Conservation (phyloP, 352 stramenopile species). For the Globisporangium canariense region DNA sequence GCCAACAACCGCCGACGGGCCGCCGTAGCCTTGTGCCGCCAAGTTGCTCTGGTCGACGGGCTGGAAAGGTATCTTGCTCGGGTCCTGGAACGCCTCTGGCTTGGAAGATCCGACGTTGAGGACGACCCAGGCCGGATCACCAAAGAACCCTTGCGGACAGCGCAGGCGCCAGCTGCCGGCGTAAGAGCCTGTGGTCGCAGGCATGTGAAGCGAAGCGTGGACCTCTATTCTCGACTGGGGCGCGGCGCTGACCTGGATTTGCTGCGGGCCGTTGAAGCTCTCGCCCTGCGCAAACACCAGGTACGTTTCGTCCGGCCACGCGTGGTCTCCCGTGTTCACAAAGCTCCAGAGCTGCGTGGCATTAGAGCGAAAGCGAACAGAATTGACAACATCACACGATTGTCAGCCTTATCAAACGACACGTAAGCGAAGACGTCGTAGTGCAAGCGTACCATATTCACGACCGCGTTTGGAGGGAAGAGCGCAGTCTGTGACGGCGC, state of each 20-base stretch:
- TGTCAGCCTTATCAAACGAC: neutral
- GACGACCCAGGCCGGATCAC: slow-evolving; percentile 75
- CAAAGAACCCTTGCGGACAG: slow-evolving; percentile 60
- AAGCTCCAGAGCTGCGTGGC: slow-evolving; percentile 65
- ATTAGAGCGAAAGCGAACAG: neutral
- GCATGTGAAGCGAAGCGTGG: slow-evolving; percentile 52
- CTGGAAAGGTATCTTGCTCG: slow-evolving; percentile 18
- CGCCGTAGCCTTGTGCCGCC: neutral
- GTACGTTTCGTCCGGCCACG: slow-evolving; percentile 58
- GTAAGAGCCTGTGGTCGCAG: slow-evolving; percentile 49
- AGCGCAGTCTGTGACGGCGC: slow-evolving; percentile 53
- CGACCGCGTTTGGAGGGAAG: slow-evolving; percentile 37
- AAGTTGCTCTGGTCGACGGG: slow-evolving; percentile 6
- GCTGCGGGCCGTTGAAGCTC: slow-evolving; percentile 51
- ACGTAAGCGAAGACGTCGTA: neutral
- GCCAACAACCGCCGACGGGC: slow-evolving; percentile 9
- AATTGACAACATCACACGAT: neutral
- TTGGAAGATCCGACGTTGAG: slow-evolving; percentile 49
- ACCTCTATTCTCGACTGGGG: slow-evolving; percentile 63
- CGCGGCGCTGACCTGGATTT: slow-evolving; percentile 43
- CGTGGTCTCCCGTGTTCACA: slow-evolving; percentile 52
- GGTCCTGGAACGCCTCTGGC: slow-evolving; percentile 22
- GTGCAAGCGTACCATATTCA: slow-evolving; percentile 55
- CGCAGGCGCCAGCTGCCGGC: slow-evolving; percentile 76
- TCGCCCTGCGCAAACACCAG: slow-evolving; percentile 70